Conservation (phyloP, 2,329 filamentous ascomycete species). For the Aspergillus transmontanensis region DNA sequence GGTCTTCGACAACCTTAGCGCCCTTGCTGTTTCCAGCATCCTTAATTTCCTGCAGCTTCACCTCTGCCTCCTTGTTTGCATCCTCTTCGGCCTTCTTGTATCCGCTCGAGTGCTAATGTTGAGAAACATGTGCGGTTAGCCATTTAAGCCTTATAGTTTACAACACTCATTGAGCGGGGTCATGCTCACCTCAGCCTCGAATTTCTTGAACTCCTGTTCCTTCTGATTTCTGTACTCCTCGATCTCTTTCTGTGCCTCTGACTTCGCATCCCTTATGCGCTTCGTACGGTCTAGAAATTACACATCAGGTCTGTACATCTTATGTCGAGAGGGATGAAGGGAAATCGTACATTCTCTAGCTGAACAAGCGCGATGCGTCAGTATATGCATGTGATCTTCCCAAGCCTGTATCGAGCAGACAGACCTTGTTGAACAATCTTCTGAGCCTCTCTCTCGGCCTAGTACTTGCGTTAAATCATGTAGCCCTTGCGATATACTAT, state of each 20-base stretch:
- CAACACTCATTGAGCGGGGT: background rate
- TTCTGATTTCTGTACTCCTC: slow-evolving; percentile 87
- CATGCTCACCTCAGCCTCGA: slow-evolving; percentile 71
- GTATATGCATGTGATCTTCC: slow-evolving; percentile 10
- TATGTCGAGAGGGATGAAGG: slow-evolving; percentile 11
- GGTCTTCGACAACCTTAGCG: slow-evolving; percentile 75
- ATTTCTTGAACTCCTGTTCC: slow-evolving; percentile 93
- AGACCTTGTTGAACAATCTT: slow-evolving; percentile 98
- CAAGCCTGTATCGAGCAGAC: slow-evolving; percentile 24
- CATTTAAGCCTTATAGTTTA: background rate
- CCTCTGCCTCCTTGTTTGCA: slow-evolving; percentile 78
- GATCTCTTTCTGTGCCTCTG: slow-evolving; percentile 97
- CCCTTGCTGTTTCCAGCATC: slow-evolving; percentile 77
- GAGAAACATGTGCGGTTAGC: background rate
- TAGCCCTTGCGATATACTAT: background rate
- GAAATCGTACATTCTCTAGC: slow-evolving; percentile 77
- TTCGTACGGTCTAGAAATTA: slow-evolving; percentile 77
- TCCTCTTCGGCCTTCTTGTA: slow-evolving; percentile 82
- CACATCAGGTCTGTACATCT: slow-evolving; percentile 16
- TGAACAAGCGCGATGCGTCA: slow-evolving; percentile 44
- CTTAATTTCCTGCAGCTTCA: slow-evolving; percentile 80
- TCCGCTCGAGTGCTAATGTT: slow-evolving; percentile 78
- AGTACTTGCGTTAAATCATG: slow-evolving; percentile 17
- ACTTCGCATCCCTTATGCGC: slow-evolving; percentile 92
- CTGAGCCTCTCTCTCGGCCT: slow-evolving; percentile 98